phyloP scores from a whole-genome alignment of 78 protist genomes.

The Chrysochromulina parva region DNA sequence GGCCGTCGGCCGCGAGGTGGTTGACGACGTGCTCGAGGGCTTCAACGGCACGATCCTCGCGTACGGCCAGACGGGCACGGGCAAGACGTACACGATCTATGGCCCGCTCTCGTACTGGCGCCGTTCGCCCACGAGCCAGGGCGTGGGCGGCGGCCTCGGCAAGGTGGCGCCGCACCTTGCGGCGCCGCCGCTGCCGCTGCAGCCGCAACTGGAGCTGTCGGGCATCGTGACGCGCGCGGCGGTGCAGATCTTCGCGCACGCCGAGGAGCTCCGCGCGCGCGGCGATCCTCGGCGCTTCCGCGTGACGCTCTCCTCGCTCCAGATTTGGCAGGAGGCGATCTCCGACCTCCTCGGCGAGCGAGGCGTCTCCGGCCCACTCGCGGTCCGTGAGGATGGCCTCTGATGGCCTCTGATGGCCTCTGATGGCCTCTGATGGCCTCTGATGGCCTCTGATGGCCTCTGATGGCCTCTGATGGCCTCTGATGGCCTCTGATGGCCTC shows the following conservation, averaged over 20 bases:
- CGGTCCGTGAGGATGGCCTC: no score
- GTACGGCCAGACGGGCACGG: background rate
- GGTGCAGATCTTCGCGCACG: background rate
- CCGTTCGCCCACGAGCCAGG: background rate
- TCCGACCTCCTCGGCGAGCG: background rate
- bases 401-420: no score
- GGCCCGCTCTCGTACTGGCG: background rate
- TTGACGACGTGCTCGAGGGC: background rate
- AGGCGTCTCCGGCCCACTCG: no score
- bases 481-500: no score
- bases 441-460: no score
- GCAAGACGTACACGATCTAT: conserved; percentile 7
- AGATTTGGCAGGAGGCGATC: conserved; percentile 9
- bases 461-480: no score
- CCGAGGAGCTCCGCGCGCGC: background rate
- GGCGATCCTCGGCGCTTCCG: background rate
- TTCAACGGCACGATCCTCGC: background rate
- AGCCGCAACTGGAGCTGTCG: background rate
- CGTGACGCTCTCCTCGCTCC: background rate
- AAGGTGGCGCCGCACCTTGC: background rate
- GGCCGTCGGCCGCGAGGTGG: background rate
- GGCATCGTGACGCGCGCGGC: background rate
- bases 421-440: no score
- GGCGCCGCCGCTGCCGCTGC: background rate
- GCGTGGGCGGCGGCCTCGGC: background rate